Evolutionary conservation across 495 filamentous ascomycete species (phyloP).

Genomic region (Neohortaea acidophila): DNA sequence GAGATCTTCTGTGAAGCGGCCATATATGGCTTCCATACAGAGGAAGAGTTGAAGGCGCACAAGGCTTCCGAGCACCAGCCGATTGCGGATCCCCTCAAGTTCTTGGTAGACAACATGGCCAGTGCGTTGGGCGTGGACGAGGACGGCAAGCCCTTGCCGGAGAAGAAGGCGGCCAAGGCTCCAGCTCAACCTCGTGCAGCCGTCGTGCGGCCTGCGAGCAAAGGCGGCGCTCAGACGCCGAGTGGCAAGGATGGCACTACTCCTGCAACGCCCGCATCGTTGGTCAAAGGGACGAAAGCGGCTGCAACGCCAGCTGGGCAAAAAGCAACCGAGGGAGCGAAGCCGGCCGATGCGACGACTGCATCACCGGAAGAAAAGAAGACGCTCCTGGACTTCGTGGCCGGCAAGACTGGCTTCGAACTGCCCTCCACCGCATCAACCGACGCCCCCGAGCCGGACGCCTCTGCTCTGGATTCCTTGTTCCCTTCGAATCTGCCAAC

Average conservation of each 20-base stretch:
- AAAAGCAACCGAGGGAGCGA: background rate
- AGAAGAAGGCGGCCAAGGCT: slow-evolving; percentile 3
- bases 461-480: too few relatives aligned
- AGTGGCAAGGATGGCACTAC: slow-evolving; percentile 13
- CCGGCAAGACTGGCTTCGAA: slow-evolving; percentile 10
- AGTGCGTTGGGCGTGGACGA: slow-evolving; percentile 31
- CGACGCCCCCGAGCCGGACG: too few relatives aligned
- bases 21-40: slow-evolving; percentile 36
- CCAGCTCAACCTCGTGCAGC: slow-evolving; percentile 6
- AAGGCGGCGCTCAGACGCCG: slow-evolving; percentile 17
- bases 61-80: slow-evolving; percentile 39
- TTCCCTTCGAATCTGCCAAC: too few relatives aligned
- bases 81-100: slow-evolving; percentile 38
- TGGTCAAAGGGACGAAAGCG: slow-evolving; percentile 6
- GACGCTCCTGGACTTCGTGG: slow-evolving; percentile 9
- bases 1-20: slow-evolving; percentile 31
- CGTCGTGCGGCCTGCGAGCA: slow-evolving; percentile 4
- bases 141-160: slow-evolving; percentile 28
- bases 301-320: background rate
- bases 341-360: background rate
- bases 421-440: background rate
- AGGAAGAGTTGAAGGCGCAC: slow-evolving; percentile 38
- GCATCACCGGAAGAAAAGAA: background rate
- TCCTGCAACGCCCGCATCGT: slow-evolving; percentile 12
- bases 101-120: slow-evolving; percentile 32